Base-by-base conservation (phyloP, 148 eudicot genomes). In the Rhododendron henanense region DNA sequence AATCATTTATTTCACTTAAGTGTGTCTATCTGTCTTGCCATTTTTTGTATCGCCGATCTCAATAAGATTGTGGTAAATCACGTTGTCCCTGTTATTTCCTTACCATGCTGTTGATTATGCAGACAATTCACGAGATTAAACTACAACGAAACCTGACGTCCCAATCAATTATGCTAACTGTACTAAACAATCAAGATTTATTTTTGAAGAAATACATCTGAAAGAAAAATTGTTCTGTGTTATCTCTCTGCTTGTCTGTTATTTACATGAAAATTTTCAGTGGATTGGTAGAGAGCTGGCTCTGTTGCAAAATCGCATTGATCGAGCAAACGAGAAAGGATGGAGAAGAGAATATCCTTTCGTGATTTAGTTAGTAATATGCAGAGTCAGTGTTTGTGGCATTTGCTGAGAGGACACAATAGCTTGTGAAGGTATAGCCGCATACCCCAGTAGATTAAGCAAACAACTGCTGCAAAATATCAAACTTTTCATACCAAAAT, bases 291-390 rank as follows among this genome's bases (percentile, higher is more conserved):
- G 86, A 86, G 93, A 93, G 86, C 88, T 94, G 77, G 83, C 83
- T 55, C 47, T 86, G 48, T 82, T 94, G 81, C 90, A 87, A 84
- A 83, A 87, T 81, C 94, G 91, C 85, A 94, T 94, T 88, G 97
- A 94, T 86, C 89, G 81, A 51, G 95, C 95, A 75, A 93, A 93
- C 88, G 97, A 94, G 89, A 94, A 93, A 89, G 97, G 97, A 83
- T 83, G 94, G 83, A 89, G 94, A 90, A 87, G 75, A 87, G 88
- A 90, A 94, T 93, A 94, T 93, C 95, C 95, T 91, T 92, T 51
- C 31, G 3, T 87, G 47, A 28, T 55, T 21, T 76, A 51, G 4
- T 19, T 63, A 19, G 16, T 79, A 19, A 14, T 39, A 57, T 13
- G 41, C 33, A 15, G 47, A 76, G 25, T 79, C 76, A 37, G 45